Base-by-base conservation (phyloP, 1,139 yeast species). In the Suhomyces guaymorum region DNA sequence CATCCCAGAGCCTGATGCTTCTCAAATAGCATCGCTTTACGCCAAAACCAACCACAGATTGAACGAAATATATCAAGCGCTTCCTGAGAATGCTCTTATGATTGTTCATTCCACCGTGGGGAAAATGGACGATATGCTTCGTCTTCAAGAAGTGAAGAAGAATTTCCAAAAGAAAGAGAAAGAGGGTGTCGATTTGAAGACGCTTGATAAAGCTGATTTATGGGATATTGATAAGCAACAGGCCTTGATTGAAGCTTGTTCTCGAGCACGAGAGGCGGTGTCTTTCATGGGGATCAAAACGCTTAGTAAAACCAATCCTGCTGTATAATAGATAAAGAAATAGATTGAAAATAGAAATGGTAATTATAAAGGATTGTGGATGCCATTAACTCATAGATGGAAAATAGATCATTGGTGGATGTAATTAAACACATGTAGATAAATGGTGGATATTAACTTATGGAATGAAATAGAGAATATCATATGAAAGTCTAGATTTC, bases 91-190 rank as follows among this genome's bases (percentile, higher is more conserved):
- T 30, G 73, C 95, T 0, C 61, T 82, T 16, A 50, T 90, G 21
- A 61, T 88, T 1, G 54, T 89, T 1, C 66, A 78, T 48, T 71
- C 88, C 0, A 86, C 84, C 2, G 66, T 75, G 37, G 89, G 90
- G 2, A 75, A 79, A 46, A 78, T 82, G 3, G 54, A 68, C 13
- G 73, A 67, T 28, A 70, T 82, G 76, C 54, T 59, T 11, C 56
- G 63, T 30, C 61, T 87, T 30, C 78, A 74, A 41, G 51, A 51
- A 9, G 45, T 67, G 7, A 73, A 63, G 32, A 49, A 55, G 14
- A 47, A 49, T 42, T 75, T 59, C 54, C 71, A 66, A 44, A 51
- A 40, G 20, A 43, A 47, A 41, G 46, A 76, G 59, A 44, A 75
- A 53, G 61, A 61, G 46, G 55, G 71, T 47, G 49, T 41, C 11